Evolutionary conservation across 257 asterid genomes (phyloP).

Genomic region (Ocimum tenuiflorum): DNA sequence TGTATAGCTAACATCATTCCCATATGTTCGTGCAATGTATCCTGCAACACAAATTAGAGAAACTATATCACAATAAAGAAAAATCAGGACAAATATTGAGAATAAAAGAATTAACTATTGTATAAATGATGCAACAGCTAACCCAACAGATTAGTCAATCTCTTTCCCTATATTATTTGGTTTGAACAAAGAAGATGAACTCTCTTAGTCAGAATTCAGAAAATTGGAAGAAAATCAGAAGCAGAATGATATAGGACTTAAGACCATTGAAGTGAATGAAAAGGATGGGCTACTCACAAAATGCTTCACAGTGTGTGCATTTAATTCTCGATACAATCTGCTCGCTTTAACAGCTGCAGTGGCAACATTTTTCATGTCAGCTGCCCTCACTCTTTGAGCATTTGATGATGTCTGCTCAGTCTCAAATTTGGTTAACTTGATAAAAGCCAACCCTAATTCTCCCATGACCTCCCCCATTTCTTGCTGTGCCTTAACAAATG

Average conservation of each 20-base stretch:
- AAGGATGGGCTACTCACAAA: slow-evolving; percentile 42
- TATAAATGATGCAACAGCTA: slow-evolving; percentile 1
- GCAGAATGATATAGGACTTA: neutral
- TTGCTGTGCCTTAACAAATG: slow-evolving; percentile 79
- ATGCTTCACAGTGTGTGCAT: slow-evolving; percentile 68
- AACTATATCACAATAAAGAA: neutral
- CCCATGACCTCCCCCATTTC: slow-evolving; percentile 90
- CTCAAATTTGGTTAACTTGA: slow-evolving; percentile 84
- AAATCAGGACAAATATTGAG: neutral
- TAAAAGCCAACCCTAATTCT: slow-evolving; percentile 76
- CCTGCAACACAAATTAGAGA: slow-evolving; percentile 44
- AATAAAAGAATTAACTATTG: neutral
- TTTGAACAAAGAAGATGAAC: neutral
- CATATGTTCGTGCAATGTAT: slow-evolving; percentile 77
- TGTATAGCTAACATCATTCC: slow-evolving; percentile 78
- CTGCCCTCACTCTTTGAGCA: slow-evolving; percentile 68
- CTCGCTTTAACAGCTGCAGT: slow-evolving; percentile 87
- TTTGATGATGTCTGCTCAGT: slow-evolving; percentile 53
- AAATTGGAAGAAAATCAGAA: slow-evolving; percentile 4
- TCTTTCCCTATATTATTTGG: slow-evolving; percentile 1
- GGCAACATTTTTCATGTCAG: slow-evolving; percentile 74
- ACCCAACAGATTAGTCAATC: neutral
- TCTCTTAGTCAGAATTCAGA: too few species aligned
- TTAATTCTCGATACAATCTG: slow-evolving; percentile 74
- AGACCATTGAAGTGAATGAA: too few species aligned